Conservation (phyloP, 2,329 filamentous ascomycete genomes). For the Claviceps africana region DNA sequence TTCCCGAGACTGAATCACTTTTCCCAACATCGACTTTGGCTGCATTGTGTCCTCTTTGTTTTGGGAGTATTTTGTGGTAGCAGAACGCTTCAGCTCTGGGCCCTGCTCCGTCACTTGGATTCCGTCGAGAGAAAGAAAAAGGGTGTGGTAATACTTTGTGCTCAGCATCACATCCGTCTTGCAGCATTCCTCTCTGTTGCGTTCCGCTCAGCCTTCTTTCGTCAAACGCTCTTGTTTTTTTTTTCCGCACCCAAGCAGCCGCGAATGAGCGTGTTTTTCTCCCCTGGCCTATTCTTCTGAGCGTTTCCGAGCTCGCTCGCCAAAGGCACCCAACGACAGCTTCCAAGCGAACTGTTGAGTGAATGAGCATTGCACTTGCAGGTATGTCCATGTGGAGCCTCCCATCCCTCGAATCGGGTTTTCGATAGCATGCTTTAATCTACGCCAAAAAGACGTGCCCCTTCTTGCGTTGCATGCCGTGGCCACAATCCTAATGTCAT, state of each 20-base stretch:
- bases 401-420: conserved; percentile 5
- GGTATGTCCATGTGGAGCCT: conserved; percentile 13
- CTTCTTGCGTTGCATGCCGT: conserved; percentile 24
- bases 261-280: background rate
- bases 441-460: conserved; percentile 5
- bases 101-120: background rate
- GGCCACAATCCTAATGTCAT: conserved; percentile 20
- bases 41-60: conserved; percentile 4
- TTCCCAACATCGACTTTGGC: conserved; percentile 8
- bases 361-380: conserved; percentile 6
- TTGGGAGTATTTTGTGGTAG: background rate
- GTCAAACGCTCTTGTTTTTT: background rate
- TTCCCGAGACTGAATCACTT: conserved; percentile 19
- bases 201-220: background rate
- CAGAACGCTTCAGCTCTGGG: conserved; percentile 6
- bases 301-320: background rate
- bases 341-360: background rate
- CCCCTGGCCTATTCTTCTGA: background rate
- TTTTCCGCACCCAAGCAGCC: background rate
- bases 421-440: conserved; percentile 5
- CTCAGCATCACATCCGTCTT: background rate
- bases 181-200: background rate
- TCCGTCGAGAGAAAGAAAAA: background rate
- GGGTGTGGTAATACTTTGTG: background rate
- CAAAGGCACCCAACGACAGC: background rate